A percentile compares a stretch with the other conserved stretches of the same genome.
Conservation (phyloP, 495 filamentous ascomycete genomes). For the Sabuloglossum arenarium region DNA sequence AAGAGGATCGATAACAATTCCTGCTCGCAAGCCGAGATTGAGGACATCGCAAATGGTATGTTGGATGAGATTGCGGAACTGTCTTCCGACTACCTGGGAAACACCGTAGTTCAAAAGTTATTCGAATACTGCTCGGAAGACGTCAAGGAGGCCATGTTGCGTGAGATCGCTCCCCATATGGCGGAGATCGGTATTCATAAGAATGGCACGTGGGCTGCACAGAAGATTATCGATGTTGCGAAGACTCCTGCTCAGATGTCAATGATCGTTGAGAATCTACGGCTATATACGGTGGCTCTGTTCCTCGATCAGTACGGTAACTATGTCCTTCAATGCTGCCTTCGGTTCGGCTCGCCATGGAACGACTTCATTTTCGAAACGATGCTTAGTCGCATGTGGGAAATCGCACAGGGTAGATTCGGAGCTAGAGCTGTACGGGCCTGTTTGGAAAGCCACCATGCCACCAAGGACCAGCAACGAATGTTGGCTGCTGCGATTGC, state of each 20-base stretch:
- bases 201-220: constrained; percentile 96
- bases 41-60: constrained; percentile 81
- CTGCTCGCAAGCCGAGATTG: constrained; percentile 67
- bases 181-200: constrained; percentile 96
- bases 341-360: constrained; percentile 70
- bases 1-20: constrained; percentile 94
- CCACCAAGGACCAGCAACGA: constrained; percentile 85
- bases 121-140: constrained; percentile 89
- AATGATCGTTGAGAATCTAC: constrained; percentile 62
- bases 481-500: constrained; percentile 90
- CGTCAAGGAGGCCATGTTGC: constrained; percentile 79
- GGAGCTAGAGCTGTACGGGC: constrained; percentile 92
- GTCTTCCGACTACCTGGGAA: constrained; percentile 86
- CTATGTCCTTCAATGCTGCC: constrained; percentile 89
- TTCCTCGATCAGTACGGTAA: constrained; percentile 98
- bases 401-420: constrained; percentile 79
- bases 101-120: constrained; percentile 97
- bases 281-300: constrained; percentile 66
- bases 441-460: constrained; percentile 88
- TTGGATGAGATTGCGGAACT: constrained; percentile 90
- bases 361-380: constrained; percentile 97
- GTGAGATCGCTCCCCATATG: constrained; percentile 71
- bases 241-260: constrained; percentile 67
- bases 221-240: constrained; percentile 96
- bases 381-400: constrained; percentile 92